These are phyloP conservation scores for Beauveria caledonica DNA, from an alignment of 2,329 filamentous ascomycete species.

Conservation along the genomic window DNA sequence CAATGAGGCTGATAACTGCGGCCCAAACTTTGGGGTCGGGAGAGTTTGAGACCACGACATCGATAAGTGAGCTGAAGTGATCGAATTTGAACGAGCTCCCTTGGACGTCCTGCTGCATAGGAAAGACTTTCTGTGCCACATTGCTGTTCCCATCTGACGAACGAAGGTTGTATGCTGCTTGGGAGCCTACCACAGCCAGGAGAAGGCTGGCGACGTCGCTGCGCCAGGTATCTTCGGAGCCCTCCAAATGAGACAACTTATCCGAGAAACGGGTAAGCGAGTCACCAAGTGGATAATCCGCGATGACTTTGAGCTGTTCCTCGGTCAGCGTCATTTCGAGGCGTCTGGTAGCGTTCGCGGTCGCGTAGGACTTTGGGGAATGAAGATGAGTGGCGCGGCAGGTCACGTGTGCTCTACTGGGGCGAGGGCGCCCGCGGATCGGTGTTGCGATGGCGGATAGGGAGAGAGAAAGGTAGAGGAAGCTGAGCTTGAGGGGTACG, in stretches of 20 bases:
- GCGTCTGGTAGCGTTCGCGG: too few relatives aligned
- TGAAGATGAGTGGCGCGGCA: too few relatives aligned
- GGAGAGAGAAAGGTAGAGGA: too few relatives aligned
- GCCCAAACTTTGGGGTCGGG: slow-evolving; percentile 8
- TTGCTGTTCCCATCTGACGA: slow-evolving; percentile 1
- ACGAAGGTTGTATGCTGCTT: too few relatives aligned
- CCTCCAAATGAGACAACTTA: neutral
- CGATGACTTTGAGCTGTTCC: slow-evolving; percentile 11
- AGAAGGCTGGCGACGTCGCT: slow-evolving; percentile 6
- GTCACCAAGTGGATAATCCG: slow-evolving; percentile 8
- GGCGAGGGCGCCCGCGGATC: too few relatives aligned
- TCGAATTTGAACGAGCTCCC: neutral
- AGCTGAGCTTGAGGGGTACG: too few relatives aligned
- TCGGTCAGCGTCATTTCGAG: slow-evolving; percentile 8
- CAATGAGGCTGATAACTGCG: slow-evolving; percentile 8
- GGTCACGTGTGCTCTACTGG: too few relatives aligned
- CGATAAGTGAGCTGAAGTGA: slow-evolving; percentile 6
- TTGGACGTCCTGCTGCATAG: slow-evolving; percentile 4
- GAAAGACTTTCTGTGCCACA: slow-evolving; percentile 3
- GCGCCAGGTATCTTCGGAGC: neutral
- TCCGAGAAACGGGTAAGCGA: neutral
- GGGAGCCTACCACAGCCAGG: neutral
- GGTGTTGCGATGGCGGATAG: too few relatives aligned
- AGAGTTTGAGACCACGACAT: neutral
- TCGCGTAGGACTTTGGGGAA: too few relatives aligned